phyloP scores from a whole-genome alignment of 176 grass and related monocot genomes.

The Triticum monococcum region DNA sequence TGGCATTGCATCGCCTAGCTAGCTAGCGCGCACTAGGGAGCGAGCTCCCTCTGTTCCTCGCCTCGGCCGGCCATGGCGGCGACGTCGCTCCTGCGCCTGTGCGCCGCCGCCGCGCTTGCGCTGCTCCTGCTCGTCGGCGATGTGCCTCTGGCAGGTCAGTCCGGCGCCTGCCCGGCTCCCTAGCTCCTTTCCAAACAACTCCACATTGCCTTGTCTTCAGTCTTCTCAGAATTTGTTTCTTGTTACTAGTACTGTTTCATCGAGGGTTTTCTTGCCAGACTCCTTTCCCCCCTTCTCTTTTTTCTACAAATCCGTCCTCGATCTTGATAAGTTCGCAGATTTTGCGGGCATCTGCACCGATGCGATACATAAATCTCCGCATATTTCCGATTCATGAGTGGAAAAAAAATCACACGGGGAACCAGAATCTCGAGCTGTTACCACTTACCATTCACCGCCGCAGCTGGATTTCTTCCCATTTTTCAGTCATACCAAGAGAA shows the following conservation, averaged over 20 bases:
- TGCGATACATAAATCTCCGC: background rate
- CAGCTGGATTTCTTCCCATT: background rate
- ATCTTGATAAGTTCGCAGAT: background rate
- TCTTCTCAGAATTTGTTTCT: background rate
- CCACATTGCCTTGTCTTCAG: background rate
- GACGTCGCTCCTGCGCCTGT: background rate
- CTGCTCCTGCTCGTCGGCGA: conserved; percentile 19
- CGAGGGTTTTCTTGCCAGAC: background rate
- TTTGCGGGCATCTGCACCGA: background rate
- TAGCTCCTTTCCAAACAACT: too few species aligned
- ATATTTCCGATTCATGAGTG: background rate
- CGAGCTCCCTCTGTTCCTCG: background rate
- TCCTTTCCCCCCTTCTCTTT: too few species aligned
- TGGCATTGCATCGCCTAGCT: background rate
- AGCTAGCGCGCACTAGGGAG: background rate
- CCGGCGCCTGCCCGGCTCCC: too few species aligned
- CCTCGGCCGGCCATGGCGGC: conserved; percentile 17
- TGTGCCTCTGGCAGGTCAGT: conserved; percentile 16
- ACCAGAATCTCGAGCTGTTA: background rate
- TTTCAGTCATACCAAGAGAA: background rate
- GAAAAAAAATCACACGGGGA: background rate
- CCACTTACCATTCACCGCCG: background rate
- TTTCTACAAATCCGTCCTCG: too few species aligned
- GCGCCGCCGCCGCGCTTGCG: background rate
- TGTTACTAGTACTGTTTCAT: background rate